Conservation (phyloP, 2,329 filamentous ascomycete genomes). For the Parascedosporium putredinis region DNA sequence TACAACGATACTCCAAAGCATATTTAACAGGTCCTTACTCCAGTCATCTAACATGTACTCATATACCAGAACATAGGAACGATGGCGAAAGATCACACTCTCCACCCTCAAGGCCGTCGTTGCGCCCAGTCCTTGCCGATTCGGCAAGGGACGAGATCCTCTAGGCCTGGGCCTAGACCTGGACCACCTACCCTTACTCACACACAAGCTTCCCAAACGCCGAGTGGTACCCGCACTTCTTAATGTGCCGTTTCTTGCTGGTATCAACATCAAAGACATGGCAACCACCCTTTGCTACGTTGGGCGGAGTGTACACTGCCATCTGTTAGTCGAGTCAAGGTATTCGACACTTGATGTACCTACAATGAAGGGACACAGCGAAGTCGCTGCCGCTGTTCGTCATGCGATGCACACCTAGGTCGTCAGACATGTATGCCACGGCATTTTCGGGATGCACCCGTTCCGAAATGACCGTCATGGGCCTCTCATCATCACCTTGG, state of each 20-base stretch:
- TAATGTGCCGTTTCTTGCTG: slow-evolving; percentile 61
- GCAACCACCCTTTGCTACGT: slow-evolving; percentile 74
- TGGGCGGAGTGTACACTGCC: slow-evolving; percentile 73
- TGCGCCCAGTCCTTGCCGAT: neutral
- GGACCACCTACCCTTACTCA: slow-evolving; percentile 21
- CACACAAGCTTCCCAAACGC: slow-evolving; percentile 41
- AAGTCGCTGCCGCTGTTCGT: slow-evolving; percentile 65
- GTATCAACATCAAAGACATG: slow-evolving; percentile 71
- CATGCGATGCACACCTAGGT: slow-evolving; percentile 76
- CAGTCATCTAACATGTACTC: neutral
- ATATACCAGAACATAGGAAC: neutral
- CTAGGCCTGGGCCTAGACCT: no score
- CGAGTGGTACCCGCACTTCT: slow-evolving; percentile 64
- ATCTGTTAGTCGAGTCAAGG: slow-evolving; percentile 1
- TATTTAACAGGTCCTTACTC: neutral
- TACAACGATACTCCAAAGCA: neutral
- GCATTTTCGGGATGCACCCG: slow-evolving; percentile 59
- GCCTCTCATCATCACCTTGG: slow-evolving; percentile 33
- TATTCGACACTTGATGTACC: slow-evolving; percentile 16
- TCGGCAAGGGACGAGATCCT: no score
- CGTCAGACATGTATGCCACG: slow-evolving; percentile 86
- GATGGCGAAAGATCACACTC: neutral
- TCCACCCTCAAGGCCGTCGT: neutral
- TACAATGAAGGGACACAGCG: slow-evolving; percentile 74
- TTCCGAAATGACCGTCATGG: slow-evolving; percentile 55